phyloP scores from a whole-genome alignment of 2,329 filamentous ascomycete species.

The Penicillium sp. region DNA sequence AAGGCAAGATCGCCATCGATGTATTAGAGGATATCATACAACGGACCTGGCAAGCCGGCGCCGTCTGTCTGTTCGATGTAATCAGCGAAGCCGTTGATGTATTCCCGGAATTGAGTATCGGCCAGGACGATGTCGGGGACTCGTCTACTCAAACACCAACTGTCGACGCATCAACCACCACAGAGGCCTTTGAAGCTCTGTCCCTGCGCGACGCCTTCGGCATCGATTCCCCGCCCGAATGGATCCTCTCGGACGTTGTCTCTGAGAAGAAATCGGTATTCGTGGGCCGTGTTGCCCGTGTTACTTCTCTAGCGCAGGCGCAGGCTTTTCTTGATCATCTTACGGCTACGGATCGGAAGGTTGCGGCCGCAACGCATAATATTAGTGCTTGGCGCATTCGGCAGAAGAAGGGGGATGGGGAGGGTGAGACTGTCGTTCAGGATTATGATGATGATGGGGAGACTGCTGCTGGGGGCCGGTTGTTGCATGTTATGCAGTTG shows the following conservation, averaged over 20 bases:
- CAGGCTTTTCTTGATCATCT: constrained; percentile 64
- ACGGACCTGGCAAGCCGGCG: constrained; percentile 60
- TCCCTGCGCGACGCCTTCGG: constrained; percentile 25
- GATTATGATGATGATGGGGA: constrained; percentile 97
- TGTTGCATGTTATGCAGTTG: constrained; percentile 84
- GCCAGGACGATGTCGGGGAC: constrained; percentile 16
- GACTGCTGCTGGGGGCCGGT: constrained; percentile 73
- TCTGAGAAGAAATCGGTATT: constrained; percentile 83
- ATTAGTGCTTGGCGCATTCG: constrained; percentile 88
- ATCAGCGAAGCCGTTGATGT: constrained; percentile 55
- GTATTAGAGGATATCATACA: constrained; percentile 59
- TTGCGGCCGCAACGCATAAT: constrained; percentile 83
- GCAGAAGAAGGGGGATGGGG: constrained; percentile 28
- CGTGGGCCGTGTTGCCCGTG: constrained; percentile 63
- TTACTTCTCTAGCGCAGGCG: constrained; percentile 63
- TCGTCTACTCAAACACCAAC: constrained; percentile 8
- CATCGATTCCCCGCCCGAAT: constrained; percentile 46
- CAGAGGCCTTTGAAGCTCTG: constrained; percentile 21
- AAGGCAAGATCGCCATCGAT: constrained; percentile 61
- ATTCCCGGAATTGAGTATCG: constrained; percentile 49
- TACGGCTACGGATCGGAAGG: constrained; percentile 70
- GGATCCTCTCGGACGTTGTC: constrained; percentile 65
- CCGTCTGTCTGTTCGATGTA: constrained; percentile 84
- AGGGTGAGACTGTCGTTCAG: constrained; percentile 56
- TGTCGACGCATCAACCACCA: background rate